These are phyloP conservation scores for Phaeosphaeriaceae sp. DNA, from an alignment of 2,329 filamentous ascomycete species.

Conservation along the genomic window DNA sequence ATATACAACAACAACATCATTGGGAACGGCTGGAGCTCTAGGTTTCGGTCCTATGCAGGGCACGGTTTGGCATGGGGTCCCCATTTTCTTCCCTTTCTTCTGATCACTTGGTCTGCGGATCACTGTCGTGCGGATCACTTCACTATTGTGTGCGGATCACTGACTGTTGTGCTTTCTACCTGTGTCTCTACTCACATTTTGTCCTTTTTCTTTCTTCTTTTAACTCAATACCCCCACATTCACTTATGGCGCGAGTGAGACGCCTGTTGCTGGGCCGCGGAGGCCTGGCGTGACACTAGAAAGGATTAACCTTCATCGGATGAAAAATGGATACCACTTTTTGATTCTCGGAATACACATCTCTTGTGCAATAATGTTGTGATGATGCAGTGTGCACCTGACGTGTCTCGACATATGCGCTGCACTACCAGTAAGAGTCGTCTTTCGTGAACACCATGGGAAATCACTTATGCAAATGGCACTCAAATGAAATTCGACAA, in stretches of 20 bases:
- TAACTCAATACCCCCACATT: constrained; percentile 34
- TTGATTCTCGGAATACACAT: constrained; percentile 1
- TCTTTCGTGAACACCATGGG: neutral
- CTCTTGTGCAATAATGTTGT: neutral
- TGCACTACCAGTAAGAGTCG: too few species aligned
- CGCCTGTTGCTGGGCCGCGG: constrained; percentile 25
- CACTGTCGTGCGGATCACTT: neutral
- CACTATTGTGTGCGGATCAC: neutral
- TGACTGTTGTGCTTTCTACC: constrained; percentile 16
- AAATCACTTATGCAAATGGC: too few species aligned
- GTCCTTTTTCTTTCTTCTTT: constrained; percentile 3
- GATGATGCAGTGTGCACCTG: neutral
- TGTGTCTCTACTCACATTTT: constrained; percentile 5
- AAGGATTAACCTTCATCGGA: constrained; percentile 47
- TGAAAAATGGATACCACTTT: constrained; percentile 39
- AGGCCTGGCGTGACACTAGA: constrained; percentile 38
- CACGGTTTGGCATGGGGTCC: constrained; percentile 11
- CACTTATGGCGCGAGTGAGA: constrained; percentile 32
- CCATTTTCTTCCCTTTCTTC: constrained; percentile 20
- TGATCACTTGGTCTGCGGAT: constrained; percentile 6
- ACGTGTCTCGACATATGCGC: too few species aligned
- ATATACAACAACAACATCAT: constrained; percentile 23
- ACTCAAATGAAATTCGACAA: too few species aligned
- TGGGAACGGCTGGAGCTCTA: constrained; percentile 26
- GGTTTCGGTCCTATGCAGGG: constrained; percentile 12